Percentiles rank a stretch among this genome's conserved stretches.
Evolutionary conservation across 495 filamentous ascomycete genomes (phyloP).

Genomic region (Friedmanniomyces endolithicus): DNA sequence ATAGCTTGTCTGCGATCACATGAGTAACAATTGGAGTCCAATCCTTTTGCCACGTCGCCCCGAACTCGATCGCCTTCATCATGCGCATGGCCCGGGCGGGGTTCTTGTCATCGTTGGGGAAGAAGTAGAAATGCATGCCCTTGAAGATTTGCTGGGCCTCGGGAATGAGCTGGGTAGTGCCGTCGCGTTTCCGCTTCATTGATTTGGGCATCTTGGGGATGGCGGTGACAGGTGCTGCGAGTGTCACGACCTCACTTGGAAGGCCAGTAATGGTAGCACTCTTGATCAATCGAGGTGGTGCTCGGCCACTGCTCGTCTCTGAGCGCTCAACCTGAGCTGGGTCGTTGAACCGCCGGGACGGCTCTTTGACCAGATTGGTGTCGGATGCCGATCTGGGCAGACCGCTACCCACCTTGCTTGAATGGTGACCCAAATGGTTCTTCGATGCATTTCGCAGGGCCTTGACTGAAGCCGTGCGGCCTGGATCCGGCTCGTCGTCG

Average conservation of each 20-base stretch:
- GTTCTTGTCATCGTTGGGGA: constrained; percentile 65
- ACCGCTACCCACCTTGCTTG: background rate
- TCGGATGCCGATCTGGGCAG: constrained; percentile 6
- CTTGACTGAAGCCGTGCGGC: constrained; percentile 3
- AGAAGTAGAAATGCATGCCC: constrained; percentile 46
- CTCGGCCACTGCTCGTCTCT: background rate
- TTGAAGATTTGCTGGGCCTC: constrained; percentile 55
- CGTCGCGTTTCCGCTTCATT: constrained; percentile 39
- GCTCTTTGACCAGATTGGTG: background rate
- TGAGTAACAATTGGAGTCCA: constrained; percentile 47
- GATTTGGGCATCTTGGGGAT: background rate
- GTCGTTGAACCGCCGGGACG: background rate
- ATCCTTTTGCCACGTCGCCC: constrained; percentile 50
- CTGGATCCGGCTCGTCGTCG: constrained; percentile 17
- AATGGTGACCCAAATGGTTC: background rate
- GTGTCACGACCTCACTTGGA: background rate
- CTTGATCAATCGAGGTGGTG: background rate
- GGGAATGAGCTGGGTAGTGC: constrained; percentile 35
- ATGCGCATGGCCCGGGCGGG: constrained; percentile 57
- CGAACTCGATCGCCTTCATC: constrained; percentile 60
- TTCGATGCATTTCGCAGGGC: background rate
- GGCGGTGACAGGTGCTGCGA: background rate
- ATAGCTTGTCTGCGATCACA: constrained; percentile 62
- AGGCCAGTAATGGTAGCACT: constrained; percentile 3
- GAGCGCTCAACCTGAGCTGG: background rate